phyloP scores from a whole-genome alignment of 2,329 filamentous ascomycete species.

The Fusarium continuum region DNA sequence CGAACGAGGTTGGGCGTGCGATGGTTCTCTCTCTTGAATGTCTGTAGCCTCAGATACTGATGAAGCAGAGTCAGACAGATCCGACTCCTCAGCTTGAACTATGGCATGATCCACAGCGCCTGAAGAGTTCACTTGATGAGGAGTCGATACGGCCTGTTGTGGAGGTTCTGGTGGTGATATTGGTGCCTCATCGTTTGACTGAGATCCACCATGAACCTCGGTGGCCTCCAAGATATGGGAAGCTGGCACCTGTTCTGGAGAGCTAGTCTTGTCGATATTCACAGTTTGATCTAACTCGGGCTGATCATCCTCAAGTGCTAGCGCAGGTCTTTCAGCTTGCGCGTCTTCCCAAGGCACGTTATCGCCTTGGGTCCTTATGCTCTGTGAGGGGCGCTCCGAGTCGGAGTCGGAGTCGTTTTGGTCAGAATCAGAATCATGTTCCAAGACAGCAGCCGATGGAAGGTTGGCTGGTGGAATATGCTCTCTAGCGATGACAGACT shows the following conservation, averaged over 20 bases:
- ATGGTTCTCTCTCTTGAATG: background rate
- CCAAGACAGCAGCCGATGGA: background rate
- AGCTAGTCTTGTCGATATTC: background rate
- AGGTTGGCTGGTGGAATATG: background rate
- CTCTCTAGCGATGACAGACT: background rate
- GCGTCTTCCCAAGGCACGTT: background rate
- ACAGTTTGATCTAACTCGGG: background rate
- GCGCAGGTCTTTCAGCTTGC: background rate
- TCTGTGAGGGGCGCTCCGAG: conserved; percentile 7
- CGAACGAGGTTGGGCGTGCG: background rate
- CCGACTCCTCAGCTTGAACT: background rate
- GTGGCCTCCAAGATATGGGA: background rate
- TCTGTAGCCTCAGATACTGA: background rate
- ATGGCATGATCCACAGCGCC: background rate
- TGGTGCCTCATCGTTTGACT: conserved; percentile 1
- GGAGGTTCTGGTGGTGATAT: background rate
- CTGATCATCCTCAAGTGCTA: background rate
- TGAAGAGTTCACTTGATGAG: background rate
- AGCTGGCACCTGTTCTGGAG: background rate
- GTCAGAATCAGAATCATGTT: conserved; percentile 2
- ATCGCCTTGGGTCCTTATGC: background rate
- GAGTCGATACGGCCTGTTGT: background rate
- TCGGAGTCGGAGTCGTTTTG: background rate
- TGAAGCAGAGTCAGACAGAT: conserved; percentile 1
- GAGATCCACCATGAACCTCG: background rate